Evolutionary conservation across 2,329 filamentous ascomycete species (phyloP).

Genomic region (Endothia cerciana): DNA sequence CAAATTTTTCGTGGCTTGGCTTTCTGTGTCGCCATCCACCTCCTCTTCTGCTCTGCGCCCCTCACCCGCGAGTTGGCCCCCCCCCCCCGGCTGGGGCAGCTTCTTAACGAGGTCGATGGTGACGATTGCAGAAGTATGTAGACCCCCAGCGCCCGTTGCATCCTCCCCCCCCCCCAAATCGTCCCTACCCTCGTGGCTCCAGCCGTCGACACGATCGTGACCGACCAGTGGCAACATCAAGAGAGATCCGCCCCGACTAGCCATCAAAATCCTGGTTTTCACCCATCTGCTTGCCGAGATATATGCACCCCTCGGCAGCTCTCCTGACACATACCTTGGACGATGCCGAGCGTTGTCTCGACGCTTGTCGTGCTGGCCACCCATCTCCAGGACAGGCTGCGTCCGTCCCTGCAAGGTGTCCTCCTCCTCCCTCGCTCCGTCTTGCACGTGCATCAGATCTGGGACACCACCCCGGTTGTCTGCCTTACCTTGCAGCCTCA

Average conservation of each 20-base stretch:
- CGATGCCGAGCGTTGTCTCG: background rate
- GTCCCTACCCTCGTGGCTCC: background rate
- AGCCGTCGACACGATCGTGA: background rate
- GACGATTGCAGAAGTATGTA: background rate
- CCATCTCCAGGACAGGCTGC: background rate
- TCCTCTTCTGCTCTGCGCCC: background rate
- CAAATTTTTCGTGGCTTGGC: conserved; percentile 28
- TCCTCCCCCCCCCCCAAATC: conserved; percentile 8
- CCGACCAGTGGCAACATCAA: background rate
- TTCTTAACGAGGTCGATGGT: background rate
- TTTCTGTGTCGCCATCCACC: conserved; percentile 1
- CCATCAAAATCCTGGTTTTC: background rate
- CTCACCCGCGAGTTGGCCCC: too few species aligned
- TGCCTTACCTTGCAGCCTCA: background rate
- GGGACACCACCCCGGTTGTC: background rate
- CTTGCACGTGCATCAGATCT: conserved; percentile 18
- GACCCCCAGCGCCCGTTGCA: background rate
- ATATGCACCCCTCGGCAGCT: background rate
- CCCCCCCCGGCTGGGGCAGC: background rate
- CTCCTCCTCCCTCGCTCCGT: conserved; percentile 12
- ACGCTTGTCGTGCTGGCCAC: background rate
- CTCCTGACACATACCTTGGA: background rate
- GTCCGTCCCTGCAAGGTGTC: background rate
- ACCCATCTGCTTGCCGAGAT: background rate
- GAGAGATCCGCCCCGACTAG: background rate